Conservation (phyloP, 2,329 filamentous ascomycete species). For the Trichoderma atrobrunneum region DNA sequence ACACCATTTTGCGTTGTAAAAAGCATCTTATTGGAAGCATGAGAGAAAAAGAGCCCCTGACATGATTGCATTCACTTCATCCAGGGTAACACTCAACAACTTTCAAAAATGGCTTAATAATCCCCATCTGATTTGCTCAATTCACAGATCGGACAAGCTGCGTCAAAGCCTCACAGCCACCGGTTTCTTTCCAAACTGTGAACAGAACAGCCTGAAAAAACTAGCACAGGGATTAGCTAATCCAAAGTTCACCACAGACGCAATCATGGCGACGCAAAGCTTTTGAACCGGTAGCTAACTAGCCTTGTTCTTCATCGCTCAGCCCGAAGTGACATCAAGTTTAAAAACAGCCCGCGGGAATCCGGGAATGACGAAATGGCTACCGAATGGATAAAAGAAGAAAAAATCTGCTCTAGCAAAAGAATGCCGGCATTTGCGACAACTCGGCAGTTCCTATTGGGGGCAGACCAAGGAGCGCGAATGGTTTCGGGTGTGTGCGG, state of each 20-base stretch:
- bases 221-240: neutral
- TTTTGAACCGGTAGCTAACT: neutral
- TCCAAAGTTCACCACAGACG: neutral
- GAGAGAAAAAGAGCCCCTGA: neutral
- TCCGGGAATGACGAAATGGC: neutral
- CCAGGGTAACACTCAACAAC: neutral
- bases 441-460: neutral
- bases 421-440: neutral
- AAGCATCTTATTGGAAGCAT: neutral
- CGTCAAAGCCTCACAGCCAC: neutral
- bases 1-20: neutral
- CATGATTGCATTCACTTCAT: neutral
- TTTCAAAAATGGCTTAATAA: neutral
- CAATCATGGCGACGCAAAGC: neutral
- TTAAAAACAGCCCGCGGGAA: neutral
- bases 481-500: neutral
- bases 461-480: neutral
- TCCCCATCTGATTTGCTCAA: neutral
- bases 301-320: neutral
- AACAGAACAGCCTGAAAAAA: neutral
- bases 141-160: neutral
- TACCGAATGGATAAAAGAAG: neutral
- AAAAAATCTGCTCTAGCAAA: neutral
- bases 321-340: neutral
- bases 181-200: neutral